These are phyloP conservation scores for Actinomucor elegans DNA, from an alignment of 371 early-diverging fungal species.

Conservation along the genomic window DNA sequence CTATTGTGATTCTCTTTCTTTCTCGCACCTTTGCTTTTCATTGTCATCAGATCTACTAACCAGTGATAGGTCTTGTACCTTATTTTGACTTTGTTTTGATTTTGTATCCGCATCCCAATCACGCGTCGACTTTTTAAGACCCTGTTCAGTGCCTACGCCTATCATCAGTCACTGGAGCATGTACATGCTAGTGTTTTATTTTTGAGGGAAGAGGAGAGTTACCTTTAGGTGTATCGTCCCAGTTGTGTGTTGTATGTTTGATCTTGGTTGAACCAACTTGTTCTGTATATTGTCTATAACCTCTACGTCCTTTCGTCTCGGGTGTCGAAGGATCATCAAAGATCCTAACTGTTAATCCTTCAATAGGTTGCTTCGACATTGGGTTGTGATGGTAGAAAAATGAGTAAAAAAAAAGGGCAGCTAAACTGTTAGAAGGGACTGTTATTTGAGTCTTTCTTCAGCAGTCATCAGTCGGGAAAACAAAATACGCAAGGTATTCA, in stretches of 20 bases:
- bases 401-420: too few relatives aligned
- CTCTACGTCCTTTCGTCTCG: slow-evolving; percentile 4
- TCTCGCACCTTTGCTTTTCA: slow-evolving; percentile 12
- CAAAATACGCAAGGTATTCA: too few relatives aligned
- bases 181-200: too few relatives aligned
- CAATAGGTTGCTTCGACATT: slow-evolving; percentile 17
- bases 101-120: slow-evolving; percentile 14
- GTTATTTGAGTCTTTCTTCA: too few relatives aligned
- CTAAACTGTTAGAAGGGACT: too few relatives aligned
- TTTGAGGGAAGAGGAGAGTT: too few relatives aligned
- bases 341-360: slow-evolving; percentile 15
- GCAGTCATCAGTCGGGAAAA: too few relatives aligned
- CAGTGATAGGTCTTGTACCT: slow-evolving; percentile 12
- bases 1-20: neutral
- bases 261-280: slow-evolving; percentile 14
- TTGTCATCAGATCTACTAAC: slow-evolving; percentile 11
- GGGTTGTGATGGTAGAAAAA: neutral
- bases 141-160: neutral
- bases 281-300: slow-evolving; percentile 17
- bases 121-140: neutral
- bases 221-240: neutral
- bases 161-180: too few relatives aligned
- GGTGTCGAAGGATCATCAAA: slow-evolving; percentile 4
- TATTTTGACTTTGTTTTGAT: neutral
- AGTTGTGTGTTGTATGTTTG: slow-evolving; percentile 3